Evolutionary conservation across 352 stramenopile species (phyloP).

Genomic region (Phytophthora brassicae): DNA sequence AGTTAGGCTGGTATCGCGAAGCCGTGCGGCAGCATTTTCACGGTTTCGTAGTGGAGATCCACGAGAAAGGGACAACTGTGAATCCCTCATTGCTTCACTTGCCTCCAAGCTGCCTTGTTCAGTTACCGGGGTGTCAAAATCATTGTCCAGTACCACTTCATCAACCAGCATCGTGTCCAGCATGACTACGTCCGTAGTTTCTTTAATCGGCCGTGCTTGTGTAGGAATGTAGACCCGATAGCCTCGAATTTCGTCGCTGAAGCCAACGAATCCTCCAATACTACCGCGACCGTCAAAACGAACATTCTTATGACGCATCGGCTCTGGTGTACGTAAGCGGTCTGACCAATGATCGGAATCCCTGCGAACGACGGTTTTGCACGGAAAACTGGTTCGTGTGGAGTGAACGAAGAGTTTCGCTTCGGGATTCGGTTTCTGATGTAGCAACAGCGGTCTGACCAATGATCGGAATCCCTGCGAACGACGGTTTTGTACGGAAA

Average conservation of each 20-base stretch:
- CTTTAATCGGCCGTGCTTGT: constrained; percentile 1
- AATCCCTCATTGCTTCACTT: too few species aligned
- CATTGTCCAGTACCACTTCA: background rate
- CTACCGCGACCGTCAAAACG: background rate
- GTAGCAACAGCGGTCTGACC: background rate
- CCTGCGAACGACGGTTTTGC: background rate
- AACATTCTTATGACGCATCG: background rate
- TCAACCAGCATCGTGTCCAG: constrained; percentile 9
- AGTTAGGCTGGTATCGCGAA: background rate
- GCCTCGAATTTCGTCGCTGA: constrained; percentile 4
- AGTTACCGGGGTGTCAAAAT: background rate
- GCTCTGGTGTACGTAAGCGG: background rate
- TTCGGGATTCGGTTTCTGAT: constrained; percentile 5
- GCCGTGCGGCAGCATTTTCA: background rate
- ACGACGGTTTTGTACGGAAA: background rate
- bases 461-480: constrained; percentile 1
- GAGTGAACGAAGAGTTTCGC: background rate
- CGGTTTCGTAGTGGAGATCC: too few species aligned
- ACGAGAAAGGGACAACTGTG: too few species aligned
- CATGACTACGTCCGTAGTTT: background rate
- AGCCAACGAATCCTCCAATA: constrained; percentile 5
- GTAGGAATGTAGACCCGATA: constrained; percentile 4
- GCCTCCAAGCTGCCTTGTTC: background rate
- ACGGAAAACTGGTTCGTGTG: constrained; percentile 3
- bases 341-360: constrained; percentile 4